phyloP scores from a whole-genome alignment of 345 rosid genomes.

The Acer saccharum region DNA sequence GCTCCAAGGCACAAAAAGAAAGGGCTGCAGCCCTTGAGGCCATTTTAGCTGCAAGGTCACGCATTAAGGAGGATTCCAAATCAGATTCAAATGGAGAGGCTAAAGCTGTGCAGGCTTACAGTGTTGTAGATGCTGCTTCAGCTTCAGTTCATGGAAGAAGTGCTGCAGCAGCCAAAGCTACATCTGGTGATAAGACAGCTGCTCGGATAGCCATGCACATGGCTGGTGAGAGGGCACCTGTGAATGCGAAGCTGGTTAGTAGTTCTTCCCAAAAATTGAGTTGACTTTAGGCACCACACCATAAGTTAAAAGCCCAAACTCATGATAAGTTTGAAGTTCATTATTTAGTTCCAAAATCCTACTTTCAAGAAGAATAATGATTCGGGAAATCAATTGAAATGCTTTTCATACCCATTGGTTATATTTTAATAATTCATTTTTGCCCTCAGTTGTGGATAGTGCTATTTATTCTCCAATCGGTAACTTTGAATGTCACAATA shows the following conservation, averaged over 20 bases:
- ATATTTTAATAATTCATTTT: background rate
- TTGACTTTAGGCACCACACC: background rate
- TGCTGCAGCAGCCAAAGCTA: constrained; percentile 89
- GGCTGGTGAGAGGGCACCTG: constrained; percentile 92
- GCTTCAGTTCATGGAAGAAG: constrained; percentile 97
- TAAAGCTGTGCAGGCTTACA: constrained; percentile 50
- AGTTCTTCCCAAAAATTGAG: constrained; percentile 10
- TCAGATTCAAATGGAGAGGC: constrained; percentile 55
- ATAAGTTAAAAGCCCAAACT: background rate
- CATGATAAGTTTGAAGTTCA: constrained; percentile 1
- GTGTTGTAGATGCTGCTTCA: constrained; percentile 96
- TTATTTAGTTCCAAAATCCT: background rate
- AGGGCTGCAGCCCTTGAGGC: constrained; percentile 92
- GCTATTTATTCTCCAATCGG: background rate
- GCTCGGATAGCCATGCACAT: constrained; percentile 95
- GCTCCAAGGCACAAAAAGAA: constrained; percentile 88
- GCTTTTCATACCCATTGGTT: background rate
- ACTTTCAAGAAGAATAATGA: background rate
- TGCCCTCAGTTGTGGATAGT: background rate
- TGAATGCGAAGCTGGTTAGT: constrained; percentile 84
- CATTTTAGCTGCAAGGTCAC: constrained; percentile 81
- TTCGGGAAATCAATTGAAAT: background rate
- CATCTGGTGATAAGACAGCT: constrained; percentile 78
- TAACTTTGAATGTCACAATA: background rate
- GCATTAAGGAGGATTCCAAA: constrained; percentile 60